Conservation (phyloP, 257 asterid genomes). For the Rubia yunnanensis region DNA sequence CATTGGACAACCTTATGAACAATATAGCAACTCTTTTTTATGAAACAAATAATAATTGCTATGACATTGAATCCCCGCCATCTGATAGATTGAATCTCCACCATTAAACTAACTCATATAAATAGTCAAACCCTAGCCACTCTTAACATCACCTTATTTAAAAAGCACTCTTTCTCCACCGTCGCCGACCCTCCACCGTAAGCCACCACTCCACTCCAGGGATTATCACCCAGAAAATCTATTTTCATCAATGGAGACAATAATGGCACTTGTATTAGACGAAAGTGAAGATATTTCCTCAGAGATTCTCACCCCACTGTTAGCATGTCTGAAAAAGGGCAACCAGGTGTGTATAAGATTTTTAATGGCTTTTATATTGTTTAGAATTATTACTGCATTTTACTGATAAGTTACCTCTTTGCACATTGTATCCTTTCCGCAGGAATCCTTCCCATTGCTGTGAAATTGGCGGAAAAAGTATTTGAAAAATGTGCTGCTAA, state of each 20-base stretch:
- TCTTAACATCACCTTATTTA: no score
- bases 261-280: conserved; percentile 82
- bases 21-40: no score
- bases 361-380: background rate
- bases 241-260: conserved; percentile 78
- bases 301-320: conserved; percentile 63
- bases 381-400: background rate
- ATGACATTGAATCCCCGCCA: no score
- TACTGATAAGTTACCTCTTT: background rate
- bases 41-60: no score
- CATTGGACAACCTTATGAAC: no score
- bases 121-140: no score
- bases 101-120: no score
- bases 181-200: no score
- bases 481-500: conserved; percentile 49
- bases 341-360: conserved; percentile 42
- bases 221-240: conserved; percentile 48
- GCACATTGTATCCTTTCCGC: conserved; percentile 11
- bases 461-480: no score
- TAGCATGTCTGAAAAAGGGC: conserved; percentile 52
- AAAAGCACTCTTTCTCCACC: no score
- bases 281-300: conserved; percentile 83
- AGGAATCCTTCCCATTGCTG: conserved; percentile 53
- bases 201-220: no score
- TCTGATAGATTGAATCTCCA: no score